Base-by-base conservation (phyloP, 1,284 basidiomycete species). In the Butyriboletus appendiculatus region DNA sequence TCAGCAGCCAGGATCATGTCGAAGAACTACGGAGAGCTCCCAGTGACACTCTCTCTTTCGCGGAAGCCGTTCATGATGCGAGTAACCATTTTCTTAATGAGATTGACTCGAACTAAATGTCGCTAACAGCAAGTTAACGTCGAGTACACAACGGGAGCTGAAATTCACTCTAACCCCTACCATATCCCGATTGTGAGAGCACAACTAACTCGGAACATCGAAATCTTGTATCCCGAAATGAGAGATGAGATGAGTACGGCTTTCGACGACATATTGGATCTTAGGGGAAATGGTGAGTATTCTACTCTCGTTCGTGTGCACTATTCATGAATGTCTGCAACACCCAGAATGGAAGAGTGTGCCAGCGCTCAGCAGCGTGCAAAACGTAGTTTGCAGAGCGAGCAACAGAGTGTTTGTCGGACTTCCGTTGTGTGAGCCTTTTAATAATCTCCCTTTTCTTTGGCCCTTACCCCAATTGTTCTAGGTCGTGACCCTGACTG, bases 401-500 rank as follows among this genome's bases (percentile, higher is more conserved):
- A 73, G 56, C 37, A 76, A 74, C 52, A 66, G 77, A 15, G 46
- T 71, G 9, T 74, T 78, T 49, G 71, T 76, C 37, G 76, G 76
- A 3, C 59, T 71, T 7, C 75, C 75, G 6, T 53, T 75, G n/a
- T 78, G 76, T 76, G 52, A 3, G 69, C 16, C 30, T 34, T 16
- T 8, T 12, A 4, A 0, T 12, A 12, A 12, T 32, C 12, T 12
- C 30, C 30, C 30, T 32, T n/a, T n/a, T n/a, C n/a, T 26, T 15
- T 6, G 20, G 18, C 35, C 15, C 32, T 22, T 26, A 48, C 20
- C 24, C 33, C 4, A 34, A 15, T 38, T 3, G 7, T 11, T 30
- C n/a, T 41, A 81, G 80, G 80, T 57, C 68, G 75, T 28, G 53
- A 80, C 46, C 58, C 60, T 1, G 76, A 74, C 14, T 79, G 69